A percentile compares a stretch with the other conserved stretches of the same genome.
phyloP scores from a whole-genome alignment of 78 protist genomes.

The Monosiga brevicollis region DNA sequence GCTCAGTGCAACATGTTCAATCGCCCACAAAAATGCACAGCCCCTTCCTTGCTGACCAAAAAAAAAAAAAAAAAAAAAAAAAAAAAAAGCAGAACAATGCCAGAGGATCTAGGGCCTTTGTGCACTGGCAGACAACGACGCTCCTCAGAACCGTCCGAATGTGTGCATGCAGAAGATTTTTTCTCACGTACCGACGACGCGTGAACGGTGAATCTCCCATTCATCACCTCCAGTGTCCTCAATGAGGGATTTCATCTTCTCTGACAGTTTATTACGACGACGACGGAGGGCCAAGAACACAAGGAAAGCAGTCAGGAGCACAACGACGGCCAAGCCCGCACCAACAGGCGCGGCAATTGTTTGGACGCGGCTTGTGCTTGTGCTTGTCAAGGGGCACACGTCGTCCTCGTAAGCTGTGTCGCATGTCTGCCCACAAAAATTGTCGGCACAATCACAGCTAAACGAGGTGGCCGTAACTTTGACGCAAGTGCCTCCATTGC shows the following conservation, averaged over 20 bases:
- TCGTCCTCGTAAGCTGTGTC: not conserved
- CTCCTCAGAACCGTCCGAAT: no score
- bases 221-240: not conserved
- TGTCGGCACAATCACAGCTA: not conserved
- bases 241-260: not conserved
- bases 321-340: not conserved
- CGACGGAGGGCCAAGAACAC: not conserved
- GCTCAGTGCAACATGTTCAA: no score
- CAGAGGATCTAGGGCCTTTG: no score
- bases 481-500: not conserved
- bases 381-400: not conserved
- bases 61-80: no score
- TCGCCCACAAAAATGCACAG: no score
- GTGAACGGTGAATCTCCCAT: not conserved
- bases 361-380: not conserved
- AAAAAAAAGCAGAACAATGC: no score
- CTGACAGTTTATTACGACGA: not conserved
- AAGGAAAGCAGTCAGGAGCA: not conserved
- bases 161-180: no score
- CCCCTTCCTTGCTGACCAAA: no score
- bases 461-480: not conserved
- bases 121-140: no score
- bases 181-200: no score
- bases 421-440: not conserved
- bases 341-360: not conserved